phyloP scores from a whole-genome alignment of 306 rosid species.

The Gastrolobium villosum region DNA sequence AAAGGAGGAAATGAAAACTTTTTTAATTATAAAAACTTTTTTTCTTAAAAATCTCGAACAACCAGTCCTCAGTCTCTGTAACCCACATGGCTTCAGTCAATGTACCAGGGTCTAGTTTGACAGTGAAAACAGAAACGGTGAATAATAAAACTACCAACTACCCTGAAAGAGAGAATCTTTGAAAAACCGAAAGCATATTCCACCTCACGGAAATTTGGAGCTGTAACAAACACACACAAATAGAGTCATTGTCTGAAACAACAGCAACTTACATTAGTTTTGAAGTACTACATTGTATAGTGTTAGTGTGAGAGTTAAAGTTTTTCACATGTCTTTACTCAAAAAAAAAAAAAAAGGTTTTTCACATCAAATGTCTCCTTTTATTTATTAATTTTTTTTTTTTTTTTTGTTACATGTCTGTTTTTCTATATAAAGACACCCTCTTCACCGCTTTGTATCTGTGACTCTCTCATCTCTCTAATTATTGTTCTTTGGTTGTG shows the following conservation, averaged over 20 bases:
- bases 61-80: neutral
- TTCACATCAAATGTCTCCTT: neutral
- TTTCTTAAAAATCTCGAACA: neutral
- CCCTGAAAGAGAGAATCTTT: constrained; percentile 24
- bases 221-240: neutral
- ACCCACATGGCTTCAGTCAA: neutral
- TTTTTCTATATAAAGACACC: constrained; percentile 49
- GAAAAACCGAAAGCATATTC: constrained; percentile 35
- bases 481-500: neutral
- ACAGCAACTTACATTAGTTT: neutral
- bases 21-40: too few relatives aligned
- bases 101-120: neutral
- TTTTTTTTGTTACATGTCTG: too few relatives aligned
- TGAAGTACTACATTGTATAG: too few relatives aligned
- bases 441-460: constrained; percentile 49
- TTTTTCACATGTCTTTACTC: too few relatives aligned
- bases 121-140: neutral
- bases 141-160: neutral
- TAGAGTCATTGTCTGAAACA: neutral
- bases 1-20: too few relatives aligned
- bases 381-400: too few relatives aligned
- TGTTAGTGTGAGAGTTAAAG: too few relatives aligned
- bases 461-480: constrained; percentile 22
- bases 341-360: too few relatives aligned
- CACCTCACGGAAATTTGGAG: neutral